Base-by-base conservation (phyloP, 148 eudicot species). In the Arctostaphylos glauca region DNA sequence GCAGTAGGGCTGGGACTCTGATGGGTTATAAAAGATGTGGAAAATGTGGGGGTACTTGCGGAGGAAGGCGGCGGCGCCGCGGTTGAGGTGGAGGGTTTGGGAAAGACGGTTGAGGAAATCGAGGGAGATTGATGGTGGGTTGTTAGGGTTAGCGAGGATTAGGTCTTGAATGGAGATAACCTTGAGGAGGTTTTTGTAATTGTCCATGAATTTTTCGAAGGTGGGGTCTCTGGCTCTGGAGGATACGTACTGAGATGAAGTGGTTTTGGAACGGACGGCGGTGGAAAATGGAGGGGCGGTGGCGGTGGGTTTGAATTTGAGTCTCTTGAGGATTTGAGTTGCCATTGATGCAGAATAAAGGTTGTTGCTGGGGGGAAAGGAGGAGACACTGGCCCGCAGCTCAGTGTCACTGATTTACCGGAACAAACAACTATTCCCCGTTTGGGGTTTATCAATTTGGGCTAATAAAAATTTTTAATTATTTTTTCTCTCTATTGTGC, bases 141-240 rank as follows among this genome's bases (percentile, higher is more conserved):
- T 83, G 75, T 56, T 84, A 38, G 93, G 93, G 88, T 87, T 88
- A 25, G 94, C 86, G 62, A 96, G 91, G 72, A 96, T 93, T 74
- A 96, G 91, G 86, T 96, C 98, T 86, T 94, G 98, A 62, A 96
- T 86, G 23, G 97, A 83, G 77, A 90, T 54, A 5, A 92, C 94
- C 90, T 94, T 94, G 74, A 89, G 86, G 47, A 94, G 91, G 82
- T 89, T 92, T 83, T 96, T 96, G 90, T 96, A 91, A 74, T 88
- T 88, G 80, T 92, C 93, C 99, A 96, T 96, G 75, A 89, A 85
- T 78, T 94, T 96, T 82, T 96, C 99, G 79, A 94, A 90, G 74
- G 95, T 92, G 49, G 98, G 92, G 89, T 96, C 98, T 84, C 99
- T 87, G 73, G 88, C 88, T 56, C 98, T 86, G 38, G 95, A 87